These are phyloP conservation scores for Beauveria asiatica DNA, from an alignment of 2,329 filamentous ascomycete genomes.

Conservation along the genomic window DNA sequence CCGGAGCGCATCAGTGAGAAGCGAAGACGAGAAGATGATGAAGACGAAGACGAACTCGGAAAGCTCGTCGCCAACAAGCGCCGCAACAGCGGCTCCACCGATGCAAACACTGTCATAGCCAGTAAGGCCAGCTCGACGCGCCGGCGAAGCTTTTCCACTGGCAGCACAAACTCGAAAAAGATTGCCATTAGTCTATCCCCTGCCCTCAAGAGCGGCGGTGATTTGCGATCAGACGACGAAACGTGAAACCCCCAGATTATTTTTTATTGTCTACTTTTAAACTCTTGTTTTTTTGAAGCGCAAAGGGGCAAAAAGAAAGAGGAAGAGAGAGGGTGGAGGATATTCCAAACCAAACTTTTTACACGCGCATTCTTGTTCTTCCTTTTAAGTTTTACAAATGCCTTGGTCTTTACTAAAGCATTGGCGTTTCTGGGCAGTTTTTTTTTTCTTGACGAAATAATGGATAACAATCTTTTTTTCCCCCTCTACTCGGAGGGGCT, in stretches of 20 bases:
- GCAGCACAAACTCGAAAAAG: slow-evolving; percentile 37
- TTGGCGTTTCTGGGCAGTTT: slow-evolving; percentile 4
- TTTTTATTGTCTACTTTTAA: neutral
- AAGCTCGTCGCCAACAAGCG: slow-evolving; percentile 65
- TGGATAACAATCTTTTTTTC: slow-evolving; percentile 5
- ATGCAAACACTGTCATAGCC: slow-evolving; percentile 30
- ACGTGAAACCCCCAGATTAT: slow-evolving; percentile 20
- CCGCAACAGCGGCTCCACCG: slow-evolving; percentile 48
- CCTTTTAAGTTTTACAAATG: neutral
- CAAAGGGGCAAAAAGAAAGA: neutral
- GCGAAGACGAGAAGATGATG: slow-evolving; percentile 78
- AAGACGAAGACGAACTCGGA: slow-evolving; percentile 84
- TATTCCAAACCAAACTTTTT: too few relatives aligned
- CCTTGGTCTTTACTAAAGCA: slow-evolving; percentile 2
- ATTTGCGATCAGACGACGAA: slow-evolving; percentile 31
- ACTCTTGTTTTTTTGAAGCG: neutral
- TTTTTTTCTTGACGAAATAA: slow-evolving; percentile 3
- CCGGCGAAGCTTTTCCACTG: slow-evolving; percentile 34
- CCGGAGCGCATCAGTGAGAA: slow-evolving; percentile 82
- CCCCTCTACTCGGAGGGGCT: neutral
- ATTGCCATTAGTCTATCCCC: slow-evolving; percentile 51
- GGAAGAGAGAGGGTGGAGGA: neutral
- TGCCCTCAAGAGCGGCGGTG: slow-evolving; percentile 30
- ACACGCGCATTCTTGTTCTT: neutral
- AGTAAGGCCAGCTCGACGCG: slow-evolving; percentile 20